A percentile compares a stretch with the other conserved stretches of the same genome.
phyloP scores from a whole-genome alignment of 495 filamentous ascomycete genomes.

The Elasticomyces elasticus region DNA sequence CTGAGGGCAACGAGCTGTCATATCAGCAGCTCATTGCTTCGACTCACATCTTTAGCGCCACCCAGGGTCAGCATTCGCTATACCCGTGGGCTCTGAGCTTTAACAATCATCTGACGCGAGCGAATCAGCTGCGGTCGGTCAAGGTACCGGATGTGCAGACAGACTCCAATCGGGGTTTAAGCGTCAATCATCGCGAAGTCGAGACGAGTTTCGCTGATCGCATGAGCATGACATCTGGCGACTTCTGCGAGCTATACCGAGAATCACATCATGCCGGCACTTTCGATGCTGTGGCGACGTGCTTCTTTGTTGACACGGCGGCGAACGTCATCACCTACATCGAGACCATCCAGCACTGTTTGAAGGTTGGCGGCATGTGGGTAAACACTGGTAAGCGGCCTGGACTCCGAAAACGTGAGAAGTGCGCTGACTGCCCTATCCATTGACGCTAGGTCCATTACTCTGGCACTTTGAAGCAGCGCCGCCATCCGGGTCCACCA shows the following conservation, averaged over 20 bases:
- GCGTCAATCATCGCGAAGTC: conserved; percentile 19
- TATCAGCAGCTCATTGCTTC: conserved; percentile 86
- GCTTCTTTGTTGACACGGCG: conserved; percentile 96
- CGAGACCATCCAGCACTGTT: conserved; percentile 65
- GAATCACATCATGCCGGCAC: conserved; percentile 43
- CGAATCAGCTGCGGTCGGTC: conserved; percentile 61
- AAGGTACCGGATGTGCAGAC: conserved; percentile 71
- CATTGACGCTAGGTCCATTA: conserved; percentile 77
- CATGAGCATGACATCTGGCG: conserved; percentile 80
- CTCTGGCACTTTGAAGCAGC: conserved; percentile 77
- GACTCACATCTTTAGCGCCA: conserved; percentile 79
- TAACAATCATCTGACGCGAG: conserved; percentile 62
- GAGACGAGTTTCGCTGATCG: conserved; percentile 35
- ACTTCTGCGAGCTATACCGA: conserved; percentile 71
- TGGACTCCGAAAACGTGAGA: too few relatives aligned
- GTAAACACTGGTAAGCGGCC: too few relatives aligned
- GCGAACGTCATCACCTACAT: conserved; percentile 85
- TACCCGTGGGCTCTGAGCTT: conserved; percentile 71
- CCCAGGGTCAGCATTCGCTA: conserved; percentile 41
- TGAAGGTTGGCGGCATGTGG: conserved; percentile 70
- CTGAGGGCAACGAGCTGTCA: conserved; percentile 91
- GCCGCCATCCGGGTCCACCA: conserved; percentile 36
- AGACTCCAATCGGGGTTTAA: conserved; percentile 40
- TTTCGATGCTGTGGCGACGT: conserved; percentile 76
- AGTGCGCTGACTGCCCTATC: too few relatives aligned